phyloP scores from a whole-genome alignment of 2,329 filamentous ascomycete genomes.

The Rhinocladiella mackenziei region DNA sequence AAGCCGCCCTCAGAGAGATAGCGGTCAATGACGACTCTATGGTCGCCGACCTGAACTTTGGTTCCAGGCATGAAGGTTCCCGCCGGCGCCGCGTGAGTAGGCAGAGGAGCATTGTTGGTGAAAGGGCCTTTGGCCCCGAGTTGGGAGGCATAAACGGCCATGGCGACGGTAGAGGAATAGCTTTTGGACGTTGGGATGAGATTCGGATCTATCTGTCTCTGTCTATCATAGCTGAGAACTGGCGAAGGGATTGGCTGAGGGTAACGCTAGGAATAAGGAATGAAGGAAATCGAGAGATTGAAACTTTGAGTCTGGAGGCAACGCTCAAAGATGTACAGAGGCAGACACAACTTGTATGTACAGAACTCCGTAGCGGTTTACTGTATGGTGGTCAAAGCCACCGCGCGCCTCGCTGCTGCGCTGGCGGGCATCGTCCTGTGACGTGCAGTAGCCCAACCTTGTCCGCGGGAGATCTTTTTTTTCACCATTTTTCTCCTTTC shows the following conservation, averaged over 20 bases:
- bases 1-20: conserved; percentile 98
- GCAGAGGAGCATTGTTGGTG: conserved; percentile 29
- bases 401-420: too few species aligned
- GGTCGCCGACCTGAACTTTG: conserved; percentile 91
- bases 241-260: not conserved
- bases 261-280: not conserved
- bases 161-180: conserved; percentile 12
- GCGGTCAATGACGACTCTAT: conserved; percentile 90
- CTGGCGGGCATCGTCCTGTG: too few species aligned
- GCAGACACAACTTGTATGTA: too few species aligned
- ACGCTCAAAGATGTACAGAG: not conserved
- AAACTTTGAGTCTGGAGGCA: conserved; percentile 1
- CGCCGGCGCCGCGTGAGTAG: conserved; percentile 46
- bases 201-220: conserved; percentile 6
- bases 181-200: conserved; percentile 1
- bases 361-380: too few species aligned
- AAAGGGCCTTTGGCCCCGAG: conserved; percentile 23
- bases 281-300: not conserved
- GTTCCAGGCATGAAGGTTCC: conserved; percentile 91
- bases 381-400: too few species aligned
- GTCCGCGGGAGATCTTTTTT: too few species aligned
- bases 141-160: conserved; percentile 29
- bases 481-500: too few species aligned
- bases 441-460: too few species aligned
- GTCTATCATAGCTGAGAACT: conserved; percentile 1